Percentiles rank a stretch among this genome's conserved stretches.
Evolutionary conservation across 2,329 filamentous ascomycete genomes (phyloP).

Genomic region (Ceratocystis eucalypticola): DNA sequence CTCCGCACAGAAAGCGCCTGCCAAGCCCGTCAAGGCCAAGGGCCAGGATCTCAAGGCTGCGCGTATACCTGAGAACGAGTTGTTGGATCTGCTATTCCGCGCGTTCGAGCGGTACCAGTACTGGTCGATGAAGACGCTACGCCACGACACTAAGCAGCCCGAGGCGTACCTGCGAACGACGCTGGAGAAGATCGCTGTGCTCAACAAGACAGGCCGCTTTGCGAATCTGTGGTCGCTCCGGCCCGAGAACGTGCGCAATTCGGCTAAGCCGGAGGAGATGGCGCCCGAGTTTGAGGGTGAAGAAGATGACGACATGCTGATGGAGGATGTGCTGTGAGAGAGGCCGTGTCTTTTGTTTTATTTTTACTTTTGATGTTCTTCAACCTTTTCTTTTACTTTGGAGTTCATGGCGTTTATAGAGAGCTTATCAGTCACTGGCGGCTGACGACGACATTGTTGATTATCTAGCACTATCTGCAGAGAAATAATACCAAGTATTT

Average conservation of each 20-base stretch:
- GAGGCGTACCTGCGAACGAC: conserved; percentile 85
- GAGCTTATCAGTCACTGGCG: not conserved
- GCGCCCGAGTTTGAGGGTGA: conserved; percentile 42
- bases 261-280: conserved; percentile 28
- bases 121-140: conserved; percentile 85
- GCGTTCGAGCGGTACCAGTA: conserved; percentile 79
- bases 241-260: conserved; percentile 42
- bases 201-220: conserved; percentile 73
- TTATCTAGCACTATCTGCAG: conserved; percentile 4
- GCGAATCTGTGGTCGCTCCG: conserved; percentile 76
- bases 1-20: conserved; percentile 36
- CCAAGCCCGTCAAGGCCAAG: conserved; percentile 40
- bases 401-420: conserved; percentile 12
- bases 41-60: conserved; percentile 70
- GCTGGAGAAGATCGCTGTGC: conserved; percentile 65
- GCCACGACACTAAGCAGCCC: conserved; percentile 65
- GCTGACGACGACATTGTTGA: not conserved
- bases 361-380: not conserved
- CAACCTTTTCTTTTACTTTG: not conserved
- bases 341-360: not conserved
- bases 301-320: conserved; percentile 54
- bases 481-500: conserved; percentile 3
- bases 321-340: conserved; percentile 54
- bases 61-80: conserved; percentile 76
- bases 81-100: conserved; percentile 71